Percentiles rank a stretch among this genome's conserved stretches.
Conservation (phyloP, 2,329 filamentous ascomycete species). For the Pseudogymnoascus pannorum region DNA sequence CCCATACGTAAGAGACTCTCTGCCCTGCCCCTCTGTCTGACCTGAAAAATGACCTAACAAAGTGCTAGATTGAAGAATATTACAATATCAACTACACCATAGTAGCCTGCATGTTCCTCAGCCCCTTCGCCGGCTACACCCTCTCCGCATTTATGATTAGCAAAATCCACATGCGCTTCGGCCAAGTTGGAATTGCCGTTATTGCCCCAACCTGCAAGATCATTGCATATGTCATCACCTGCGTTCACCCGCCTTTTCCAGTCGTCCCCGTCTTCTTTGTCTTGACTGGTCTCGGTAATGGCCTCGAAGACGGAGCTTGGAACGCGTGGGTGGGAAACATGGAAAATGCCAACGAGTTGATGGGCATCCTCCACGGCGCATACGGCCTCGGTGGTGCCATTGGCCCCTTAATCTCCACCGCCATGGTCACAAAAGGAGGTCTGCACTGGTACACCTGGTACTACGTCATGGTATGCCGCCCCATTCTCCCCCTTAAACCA, state of each 20-base stretch:
- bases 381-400: constrained; percentile 68
- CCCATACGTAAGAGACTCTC: constrained; percentile 30
- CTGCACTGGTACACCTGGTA: constrained; percentile 61
- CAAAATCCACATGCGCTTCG: constrained; percentile 60
- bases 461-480: constrained; percentile 58
- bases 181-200: constrained; percentile 65
- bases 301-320: constrained; percentile 54
- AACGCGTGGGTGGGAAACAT: constrained; percentile 63
- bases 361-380: constrained; percentile 64
- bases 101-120: constrained; percentile 59
- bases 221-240: constrained; percentile 56
- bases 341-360: constrained; percentile 58
- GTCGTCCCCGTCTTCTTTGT: constrained; percentile 58
- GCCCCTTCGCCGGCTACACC: constrained; percentile 59
- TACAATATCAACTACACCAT: constrained; percentile 55
- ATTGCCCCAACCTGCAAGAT: constrained; percentile 57
- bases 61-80: constrained; percentile 48
- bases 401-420: constrained; percentile 62
- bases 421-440: constrained; percentile 57
- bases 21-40: background rate
- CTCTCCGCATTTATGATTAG: constrained; percentile 58
- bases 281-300: constrained; percentile 64
- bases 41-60: constrained; percentile 6
- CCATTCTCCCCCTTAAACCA: background rate
- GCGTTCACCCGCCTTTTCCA: constrained; percentile 62